Percentiles rank a stretch among this genome's conserved stretches.
Evolutionary conservation across 2,329 filamentous ascomycete species (phyloP).

Genomic region (Rutstroemia sp.): DNA sequence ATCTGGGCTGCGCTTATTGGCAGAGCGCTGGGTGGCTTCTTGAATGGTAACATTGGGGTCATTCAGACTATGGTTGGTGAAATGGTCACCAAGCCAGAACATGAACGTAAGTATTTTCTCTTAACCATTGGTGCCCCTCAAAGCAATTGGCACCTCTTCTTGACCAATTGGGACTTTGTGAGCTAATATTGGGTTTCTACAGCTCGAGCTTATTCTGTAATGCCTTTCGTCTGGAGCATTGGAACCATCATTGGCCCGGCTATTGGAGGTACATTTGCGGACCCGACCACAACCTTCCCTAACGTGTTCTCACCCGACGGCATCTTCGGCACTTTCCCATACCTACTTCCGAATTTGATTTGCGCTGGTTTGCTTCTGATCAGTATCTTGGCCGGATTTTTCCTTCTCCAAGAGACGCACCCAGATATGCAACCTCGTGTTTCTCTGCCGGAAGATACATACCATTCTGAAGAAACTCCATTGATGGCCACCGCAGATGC

Average conservation of each 20-base stretch:
- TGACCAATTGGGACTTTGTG: neutral
- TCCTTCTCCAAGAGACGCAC: constrained; percentile 83
- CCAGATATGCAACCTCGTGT: constrained; percentile 64
- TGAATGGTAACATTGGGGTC: constrained; percentile 89
- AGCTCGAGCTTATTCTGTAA: constrained; percentile 74
- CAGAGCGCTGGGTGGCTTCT: constrained; percentile 67
- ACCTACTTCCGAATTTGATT: constrained; percentile 81
- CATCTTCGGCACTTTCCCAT: constrained; percentile 74
- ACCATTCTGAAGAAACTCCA: constrained; percentile 51
- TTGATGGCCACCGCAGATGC: constrained; percentile 69
- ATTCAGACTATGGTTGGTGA: constrained; percentile 86
- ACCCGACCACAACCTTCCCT: constrained; percentile 70
- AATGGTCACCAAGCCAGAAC: constrained; percentile 55
- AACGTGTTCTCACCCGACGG: constrained; percentile 57
- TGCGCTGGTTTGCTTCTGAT: constrained; percentile 68
- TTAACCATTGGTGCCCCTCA: neutral
- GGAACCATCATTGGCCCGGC: constrained; percentile 85
- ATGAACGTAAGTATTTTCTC: constrained; percentile 11
- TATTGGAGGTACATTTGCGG: constrained; percentile 80
- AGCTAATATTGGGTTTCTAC: constrained; percentile 1
- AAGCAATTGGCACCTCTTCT: neutral
- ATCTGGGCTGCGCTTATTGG: constrained; percentile 78
- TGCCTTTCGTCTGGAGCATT: constrained; percentile 92
- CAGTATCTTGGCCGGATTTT: constrained; percentile 73
- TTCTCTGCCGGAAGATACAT: constrained; percentile 40